Evolutionary conservation across 177 flowering plant genomes (phyloP), one percentile per base, ranked within the genome.

Genomic region (Vitis hybrid): DNA sequence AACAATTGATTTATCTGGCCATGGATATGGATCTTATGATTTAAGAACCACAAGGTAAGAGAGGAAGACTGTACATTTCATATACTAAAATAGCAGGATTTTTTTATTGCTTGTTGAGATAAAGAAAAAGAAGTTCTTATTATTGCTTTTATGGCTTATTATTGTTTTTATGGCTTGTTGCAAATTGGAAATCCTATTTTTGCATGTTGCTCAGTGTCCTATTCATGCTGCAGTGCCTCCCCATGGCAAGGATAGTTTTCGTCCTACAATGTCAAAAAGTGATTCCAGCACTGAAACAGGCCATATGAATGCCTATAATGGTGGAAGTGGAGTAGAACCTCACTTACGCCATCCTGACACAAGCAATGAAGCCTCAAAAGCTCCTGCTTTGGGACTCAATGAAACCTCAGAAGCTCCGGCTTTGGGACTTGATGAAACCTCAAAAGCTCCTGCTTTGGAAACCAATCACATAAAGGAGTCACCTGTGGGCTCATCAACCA

Each of bases 181-280:
- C 11, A 7, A 11, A 32, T 62, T 18, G 16, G 46, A 35, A 32
- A 18, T 55, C 2, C 30, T n/a, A 12, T 66, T 18, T 11, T 66
- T 66, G 56, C 24, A 55, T 63, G 46, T 65, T 56, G 12, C 60
- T 74, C 19, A 65, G 46, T n/a, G 9, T 3, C 60, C 30, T 15
- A 11, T 2, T 49, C 63, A 50, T 2, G 69, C 46, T 74, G 74
- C 84, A 81, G 89, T 51, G 66, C 74, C 78, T 35, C 27, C 74
- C 40, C 46, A 51, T 62, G 75, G 19, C 1, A 69, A 73, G 24
- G 71, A 68, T 27, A 35, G 67, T 51, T 58, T 71, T 40, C 27
- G 32, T 56, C 50, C 81, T 52, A 11, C 24, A 49, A 56, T 75
- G 68, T 77, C 55, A n/a, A 64, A 67, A 56, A 60, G 59, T 40